phyloP scores from a whole-genome alignment of 495 filamentous ascomycete species.

The Tuber umbilicatum region DNA sequence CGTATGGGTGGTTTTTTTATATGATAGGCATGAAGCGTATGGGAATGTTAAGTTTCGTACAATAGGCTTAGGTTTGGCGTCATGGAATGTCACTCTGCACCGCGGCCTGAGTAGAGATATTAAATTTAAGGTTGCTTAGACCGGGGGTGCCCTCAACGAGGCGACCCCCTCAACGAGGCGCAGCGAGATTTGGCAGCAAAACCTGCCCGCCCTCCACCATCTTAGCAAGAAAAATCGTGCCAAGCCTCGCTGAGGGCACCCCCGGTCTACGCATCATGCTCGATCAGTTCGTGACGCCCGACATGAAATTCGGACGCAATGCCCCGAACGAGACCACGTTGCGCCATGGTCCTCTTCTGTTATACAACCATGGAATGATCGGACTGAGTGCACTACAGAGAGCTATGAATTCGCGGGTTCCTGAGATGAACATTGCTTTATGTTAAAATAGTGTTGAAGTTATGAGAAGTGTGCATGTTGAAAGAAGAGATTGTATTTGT shows the following conservation, averaged over 20 bases:
- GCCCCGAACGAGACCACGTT: no score
- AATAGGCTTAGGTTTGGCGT: neutral
- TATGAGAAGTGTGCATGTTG: no score
- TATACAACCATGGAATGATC: slow-evolving; percentile 23
- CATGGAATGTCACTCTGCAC: neutral
- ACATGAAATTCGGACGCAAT: no score
- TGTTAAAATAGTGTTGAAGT: no score
- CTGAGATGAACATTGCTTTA: slow-evolving; percentile 37
- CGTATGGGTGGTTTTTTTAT: slow-evolving; percentile 2
- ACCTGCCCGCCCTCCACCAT: no score
- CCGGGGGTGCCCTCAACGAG: no score
- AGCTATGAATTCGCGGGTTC: slow-evolving; percentile 21
- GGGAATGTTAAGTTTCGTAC: neutral
- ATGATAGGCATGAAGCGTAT: neutral
- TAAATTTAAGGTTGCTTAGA: neutral
- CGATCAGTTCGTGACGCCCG: neutral
- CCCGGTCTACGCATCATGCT: slow-evolving; percentile 24
- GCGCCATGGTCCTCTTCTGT: no score
- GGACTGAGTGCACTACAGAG: slow-evolving; percentile 31
- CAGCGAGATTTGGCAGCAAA: no score
- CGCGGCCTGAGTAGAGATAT: neutral
- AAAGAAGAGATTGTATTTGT: no score
- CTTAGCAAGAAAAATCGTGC: no score
- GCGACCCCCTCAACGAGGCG: no score
- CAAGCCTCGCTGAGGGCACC: slow-evolving; percentile 9